Conservation (phyloP, 2,329 filamentous ascomycete species). For the Fusarium sp. region DNA sequence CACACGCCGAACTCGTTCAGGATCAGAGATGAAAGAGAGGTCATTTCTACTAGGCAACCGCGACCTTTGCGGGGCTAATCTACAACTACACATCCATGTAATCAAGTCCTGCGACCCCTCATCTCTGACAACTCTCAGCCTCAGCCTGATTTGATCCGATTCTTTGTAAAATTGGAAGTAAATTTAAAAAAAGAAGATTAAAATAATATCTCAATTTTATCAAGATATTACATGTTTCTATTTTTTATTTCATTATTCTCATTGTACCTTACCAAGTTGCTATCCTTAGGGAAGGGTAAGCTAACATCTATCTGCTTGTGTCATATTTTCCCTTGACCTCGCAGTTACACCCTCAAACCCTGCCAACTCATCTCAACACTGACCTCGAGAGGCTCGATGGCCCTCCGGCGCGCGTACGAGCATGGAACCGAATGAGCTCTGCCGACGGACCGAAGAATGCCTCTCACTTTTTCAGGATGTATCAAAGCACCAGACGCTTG, state of each 20-base stretch:
- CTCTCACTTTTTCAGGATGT: not conserved
- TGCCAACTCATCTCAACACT: not conserved
- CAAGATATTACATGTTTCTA: not conserved
- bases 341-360: not conserved
- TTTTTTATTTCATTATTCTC: not conserved
- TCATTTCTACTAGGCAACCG: not conserved
- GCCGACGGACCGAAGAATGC: not conserved
- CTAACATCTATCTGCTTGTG: not conserved
- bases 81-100: not conserved
- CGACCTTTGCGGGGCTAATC: not conserved
- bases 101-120: not conserved
- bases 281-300: not conserved
- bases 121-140: not conserved
- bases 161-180: not conserved
- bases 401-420: not conserved
- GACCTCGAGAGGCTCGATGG: not conserved
- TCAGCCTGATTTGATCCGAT: not conserved
- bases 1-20: not conserved
- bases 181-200: not conserved
- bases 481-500: not conserved
- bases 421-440: not conserved
- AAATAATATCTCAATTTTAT: not conserved
- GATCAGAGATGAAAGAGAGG: not conserved
- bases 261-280: too few relatives aligned
- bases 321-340: not conserved